Base-by-base conservation (phyloP, 1,284 basidiomycete species). In the Megacollybia platyphylla region DNA sequence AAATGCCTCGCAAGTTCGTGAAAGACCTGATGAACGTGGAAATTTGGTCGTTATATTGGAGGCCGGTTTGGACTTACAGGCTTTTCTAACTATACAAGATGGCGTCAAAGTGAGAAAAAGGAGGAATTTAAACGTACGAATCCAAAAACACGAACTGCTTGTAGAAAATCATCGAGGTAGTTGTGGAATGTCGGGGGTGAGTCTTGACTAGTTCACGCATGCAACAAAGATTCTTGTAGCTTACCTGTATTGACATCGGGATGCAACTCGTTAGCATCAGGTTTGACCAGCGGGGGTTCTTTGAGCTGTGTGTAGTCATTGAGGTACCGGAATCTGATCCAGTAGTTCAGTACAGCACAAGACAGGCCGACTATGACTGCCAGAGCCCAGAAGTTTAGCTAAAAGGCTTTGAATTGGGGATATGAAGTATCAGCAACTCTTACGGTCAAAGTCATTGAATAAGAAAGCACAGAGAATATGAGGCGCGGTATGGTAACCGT, bases 91-190 rank as follows among this genome's bases (percentile, higher is more conserved):
- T 70, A 46, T 6, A 15, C 15, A 45, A 36, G 15, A 17, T 24
- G 20, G 13, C 5, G 13, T 34, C 26, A 9, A 35, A 34, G 5
- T 29, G 18, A 7, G 24, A 4, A 29, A 40, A 11, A 45, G 37
- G 4, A 17, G 7, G 6, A 17, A 20, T 15, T 10, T 31, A 32
- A 24, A 63, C 66, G 57, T 46, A 71, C 68, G 58, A 94, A 97
- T 17, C 92, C 93, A 55, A 97, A 97, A 7, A 97, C 87, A 43
- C 91, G 76, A 45, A 97, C 87, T 4, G 92, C 92, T 50, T 92
- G 84, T 37, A 97, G 61, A 56, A 97, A 96, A 54, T 97, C 93
- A 57, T 96, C 92, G 27, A 97, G 70, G 55, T 96, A 96, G 54
- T 93, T 92, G 57, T 93, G 89, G 54, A 96, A 91, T 3, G 79